Conservation (phyloP, 331 rosid species). For the Saraca asoca region DNA sequence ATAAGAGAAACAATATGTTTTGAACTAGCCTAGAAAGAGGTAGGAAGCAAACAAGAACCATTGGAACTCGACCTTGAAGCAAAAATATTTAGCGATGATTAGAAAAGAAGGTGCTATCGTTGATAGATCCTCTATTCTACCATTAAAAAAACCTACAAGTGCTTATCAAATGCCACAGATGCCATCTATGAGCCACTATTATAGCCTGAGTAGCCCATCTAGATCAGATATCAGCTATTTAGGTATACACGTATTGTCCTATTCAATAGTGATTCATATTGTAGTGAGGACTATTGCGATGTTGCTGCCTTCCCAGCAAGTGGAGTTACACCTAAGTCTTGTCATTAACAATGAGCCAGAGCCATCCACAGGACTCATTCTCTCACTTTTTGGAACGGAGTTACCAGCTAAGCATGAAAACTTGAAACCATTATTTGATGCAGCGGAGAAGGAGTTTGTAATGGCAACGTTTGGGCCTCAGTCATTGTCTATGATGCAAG, state of each 20-base stretch:
- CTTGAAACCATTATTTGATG: neutral
- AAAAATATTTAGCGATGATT: constrained; percentile 40
- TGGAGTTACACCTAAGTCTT: constrained; percentile 24
- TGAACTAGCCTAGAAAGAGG: too few relatives aligned
- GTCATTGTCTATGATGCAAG: constrained; percentile 40
- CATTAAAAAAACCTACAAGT: constrained; percentile 31
- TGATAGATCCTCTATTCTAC: constrained; percentile 6
- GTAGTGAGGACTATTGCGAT: constrained; percentile 6
- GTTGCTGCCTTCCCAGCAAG: constrained; percentile 1
- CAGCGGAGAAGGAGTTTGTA: neutral
- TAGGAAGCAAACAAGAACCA: constrained; percentile 51
- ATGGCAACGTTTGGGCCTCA: constrained; percentile 36
- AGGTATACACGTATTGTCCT: constrained; percentile 9
- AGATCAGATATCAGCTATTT: constrained; percentile 53
- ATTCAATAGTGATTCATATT: neutral
- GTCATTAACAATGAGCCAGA: constrained; percentile 26
- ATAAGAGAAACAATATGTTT: constrained; percentile 52
- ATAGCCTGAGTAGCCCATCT: constrained; percentile 42
- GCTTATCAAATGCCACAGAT: neutral
- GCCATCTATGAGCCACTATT: constrained; percentile 8
- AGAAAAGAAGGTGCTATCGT: neutral
- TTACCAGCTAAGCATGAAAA: neutral
- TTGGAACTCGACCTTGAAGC: constrained; percentile 64
- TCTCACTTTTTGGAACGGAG: constrained; percentile 45
- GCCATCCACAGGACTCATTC: constrained; percentile 50